Evolutionary conservation across 495 filamentous ascomycete species (phyloP), one percentile per base, ranked within the genome.

Genomic region (Hypoxylon intermedium): DNA sequence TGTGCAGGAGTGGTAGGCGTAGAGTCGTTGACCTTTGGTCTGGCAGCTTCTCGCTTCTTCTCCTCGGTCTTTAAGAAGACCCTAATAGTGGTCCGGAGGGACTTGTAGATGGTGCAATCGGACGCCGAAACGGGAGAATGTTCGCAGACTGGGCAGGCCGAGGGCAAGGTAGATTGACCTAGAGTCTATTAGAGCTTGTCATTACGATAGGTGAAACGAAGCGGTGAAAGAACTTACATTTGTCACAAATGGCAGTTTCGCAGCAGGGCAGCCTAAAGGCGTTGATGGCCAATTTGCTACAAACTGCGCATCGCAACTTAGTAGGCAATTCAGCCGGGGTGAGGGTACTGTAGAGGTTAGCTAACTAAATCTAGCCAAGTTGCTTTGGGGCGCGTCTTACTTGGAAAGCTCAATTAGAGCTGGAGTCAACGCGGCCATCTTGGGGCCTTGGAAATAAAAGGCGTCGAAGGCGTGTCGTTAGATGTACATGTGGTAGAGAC

Each of bases 241-340:
- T 83, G 68, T 93, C 90, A 76, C 95, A 98, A 53, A 97, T 95
- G 19, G 89, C 86, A 67, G 96, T 92, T 69, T 97, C 93, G 73
- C 94, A 99, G 73, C 94, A 99, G 5, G 93, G 92, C 9, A 97
- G 77, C 24, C 91, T 87, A 65, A 92, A 95, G 1, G 93, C 91
- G 69, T 97, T 93, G 56, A 93, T 77, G n/a, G 90, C 92, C 34
- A 98, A 81, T 70, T 89, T 91, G 73, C 87, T 94, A 76, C 94
- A 98, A 55, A 89, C 89, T 33, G 91, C 92, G 77, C 94, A 99
- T 70, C 92, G 86, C 46, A 98, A 84, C 84, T 97, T 97, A 67
- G 90, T 89, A 9, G 94, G 94, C 64, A 97, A 89, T 21, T 95
- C 91, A 48, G 93, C 91, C 53, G 89, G 86, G 9, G 85, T 79